Conservation (phyloP, 2,329 filamentous ascomycete genomes). For the Beauveria asiatica region DNA sequence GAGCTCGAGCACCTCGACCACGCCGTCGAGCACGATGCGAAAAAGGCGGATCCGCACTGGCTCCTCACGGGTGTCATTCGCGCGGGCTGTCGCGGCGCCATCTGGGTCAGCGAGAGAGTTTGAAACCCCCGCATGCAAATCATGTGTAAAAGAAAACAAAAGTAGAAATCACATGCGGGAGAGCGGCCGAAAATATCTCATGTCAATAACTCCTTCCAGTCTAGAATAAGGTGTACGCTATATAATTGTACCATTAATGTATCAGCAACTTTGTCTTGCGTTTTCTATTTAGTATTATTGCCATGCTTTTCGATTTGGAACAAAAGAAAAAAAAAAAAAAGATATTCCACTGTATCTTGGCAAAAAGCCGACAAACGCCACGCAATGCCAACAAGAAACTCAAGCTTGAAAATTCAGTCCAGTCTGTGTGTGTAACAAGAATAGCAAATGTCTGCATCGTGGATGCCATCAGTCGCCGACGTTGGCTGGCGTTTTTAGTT, state of each 20-base stretch:
- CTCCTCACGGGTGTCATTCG: slow-evolving; percentile 79
- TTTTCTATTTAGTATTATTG: neutral
- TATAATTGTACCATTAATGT: neutral
- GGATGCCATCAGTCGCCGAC: neutral
- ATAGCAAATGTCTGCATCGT: neutral
- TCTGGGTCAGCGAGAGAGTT: slow-evolving; percentile 78
- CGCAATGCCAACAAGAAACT: slow-evolving; percentile 2
- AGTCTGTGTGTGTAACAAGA: neutral
- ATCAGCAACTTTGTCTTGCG: neutral
- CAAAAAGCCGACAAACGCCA: slow-evolving; percentile 1
- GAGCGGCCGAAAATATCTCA: neutral
- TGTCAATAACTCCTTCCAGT: neutral
- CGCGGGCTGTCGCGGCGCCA: slow-evolving; percentile 83
- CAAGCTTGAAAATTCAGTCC: neutral
- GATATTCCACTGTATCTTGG: neutral
- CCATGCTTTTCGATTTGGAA: neutral
- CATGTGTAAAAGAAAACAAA: neutral
- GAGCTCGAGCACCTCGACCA: slow-evolving; percentile 95
- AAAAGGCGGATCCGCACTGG: slow-evolving; percentile 84
- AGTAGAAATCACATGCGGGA: neutral
- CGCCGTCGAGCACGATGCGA: slow-evolving; percentile 86
- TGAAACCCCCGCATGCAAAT: slow-evolving; percentile 24
- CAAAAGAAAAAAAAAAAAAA: slow-evolving; percentile 8
- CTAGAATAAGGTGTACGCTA: neutral
- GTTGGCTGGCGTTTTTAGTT: neutral